A percentile compares a stretch with the other conserved stretches of the same genome.
phyloP scores from a whole-genome alignment of 1,284 basidiomycete genomes.

The Pholiota adiposa region DNA sequence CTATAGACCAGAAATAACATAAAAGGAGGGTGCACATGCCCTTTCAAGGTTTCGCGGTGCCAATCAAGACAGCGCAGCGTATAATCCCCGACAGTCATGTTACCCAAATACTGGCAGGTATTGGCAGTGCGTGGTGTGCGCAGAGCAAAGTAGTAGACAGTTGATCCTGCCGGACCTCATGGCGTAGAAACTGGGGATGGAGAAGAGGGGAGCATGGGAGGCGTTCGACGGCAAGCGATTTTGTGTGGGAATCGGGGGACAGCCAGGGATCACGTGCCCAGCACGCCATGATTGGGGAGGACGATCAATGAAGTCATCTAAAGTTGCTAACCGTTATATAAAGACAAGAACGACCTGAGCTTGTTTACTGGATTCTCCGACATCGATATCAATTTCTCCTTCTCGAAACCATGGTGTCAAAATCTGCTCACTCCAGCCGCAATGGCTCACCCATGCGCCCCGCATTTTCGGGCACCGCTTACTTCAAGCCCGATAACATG shows the following conservation, averaged over 20 bases:
- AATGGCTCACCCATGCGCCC: conserved; percentile 46
- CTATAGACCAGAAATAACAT: neutral
- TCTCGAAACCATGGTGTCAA: conserved; percentile 27
- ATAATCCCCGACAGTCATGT: neutral
- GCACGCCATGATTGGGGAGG: neutral
- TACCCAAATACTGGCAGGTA: neutral
- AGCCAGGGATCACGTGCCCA: neutral
- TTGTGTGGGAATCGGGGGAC: neutral
- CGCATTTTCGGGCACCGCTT: conserved; percentile 37
- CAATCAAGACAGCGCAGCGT: neutral
- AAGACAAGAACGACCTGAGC: conserved; percentile 29
- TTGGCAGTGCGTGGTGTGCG: neutral
- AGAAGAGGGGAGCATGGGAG: neutral
- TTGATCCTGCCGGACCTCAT: neutral
- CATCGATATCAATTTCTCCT: conserved; percentile 22
- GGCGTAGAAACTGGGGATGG: neutral
- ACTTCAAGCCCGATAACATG: conserved; percentile 48
- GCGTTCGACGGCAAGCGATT: neutral
- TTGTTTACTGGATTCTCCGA: conserved; percentile 32
- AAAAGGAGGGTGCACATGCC: neutral
- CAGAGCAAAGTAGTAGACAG: neutral
- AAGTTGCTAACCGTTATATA: conserved; percentile 19
- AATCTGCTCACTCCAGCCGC: conserved; percentile 39
- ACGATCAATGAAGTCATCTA: neutral
- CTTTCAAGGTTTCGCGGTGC: neutral